Conservation (phyloP, 768 basidiomycete genomes). For the Phanerochaete sordida region DNA sequence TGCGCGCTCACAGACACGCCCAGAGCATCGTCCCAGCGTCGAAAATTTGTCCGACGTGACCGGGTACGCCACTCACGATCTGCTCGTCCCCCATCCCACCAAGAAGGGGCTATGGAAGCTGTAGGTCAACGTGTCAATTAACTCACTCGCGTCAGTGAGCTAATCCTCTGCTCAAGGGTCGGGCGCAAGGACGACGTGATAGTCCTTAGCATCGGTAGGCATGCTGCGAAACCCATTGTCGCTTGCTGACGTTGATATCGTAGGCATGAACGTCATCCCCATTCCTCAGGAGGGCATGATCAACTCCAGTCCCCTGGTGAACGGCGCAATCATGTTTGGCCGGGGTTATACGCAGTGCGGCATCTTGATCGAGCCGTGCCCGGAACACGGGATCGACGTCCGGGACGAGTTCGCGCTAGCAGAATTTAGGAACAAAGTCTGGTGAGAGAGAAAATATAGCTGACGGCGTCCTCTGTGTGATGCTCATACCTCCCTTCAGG, state of each 20-base stretch:
- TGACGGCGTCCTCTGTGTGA: background rate
- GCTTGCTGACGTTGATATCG: background rate
- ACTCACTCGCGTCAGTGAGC: too few relatives aligned
- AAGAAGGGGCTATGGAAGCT: conserved; percentile 5
- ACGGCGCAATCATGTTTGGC: conserved; percentile 36
- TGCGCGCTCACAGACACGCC: background rate
- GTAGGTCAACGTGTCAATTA: background rate
- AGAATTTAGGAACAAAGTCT: conserved; percentile 7
- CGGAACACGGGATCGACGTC: conserved; percentile 23
- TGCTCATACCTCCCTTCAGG: conserved; percentile 17
- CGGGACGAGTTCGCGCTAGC: conserved; percentile 12
- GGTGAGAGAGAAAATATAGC: background rate
- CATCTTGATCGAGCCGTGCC: conserved; percentile 31
- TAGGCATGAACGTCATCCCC: conserved; percentile 11
- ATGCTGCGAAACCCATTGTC: background rate
- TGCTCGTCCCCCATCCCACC: conserved; percentile 5
- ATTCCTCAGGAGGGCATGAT: conserved; percentile 31
- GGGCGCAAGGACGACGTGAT: conserved; percentile 8
- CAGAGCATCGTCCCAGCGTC: background rate
- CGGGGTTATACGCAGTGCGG: conserved; percentile 32
- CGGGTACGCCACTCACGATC: conserved; percentile 6
- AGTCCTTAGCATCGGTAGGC: background rate
- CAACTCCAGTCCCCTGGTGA: conserved; percentile 24
- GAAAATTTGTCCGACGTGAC: conserved; percentile 9
- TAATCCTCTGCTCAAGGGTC: background rate